Conservation (phyloP, 1,284 basidiomycete species). For the Melampsora medusae region DNA sequence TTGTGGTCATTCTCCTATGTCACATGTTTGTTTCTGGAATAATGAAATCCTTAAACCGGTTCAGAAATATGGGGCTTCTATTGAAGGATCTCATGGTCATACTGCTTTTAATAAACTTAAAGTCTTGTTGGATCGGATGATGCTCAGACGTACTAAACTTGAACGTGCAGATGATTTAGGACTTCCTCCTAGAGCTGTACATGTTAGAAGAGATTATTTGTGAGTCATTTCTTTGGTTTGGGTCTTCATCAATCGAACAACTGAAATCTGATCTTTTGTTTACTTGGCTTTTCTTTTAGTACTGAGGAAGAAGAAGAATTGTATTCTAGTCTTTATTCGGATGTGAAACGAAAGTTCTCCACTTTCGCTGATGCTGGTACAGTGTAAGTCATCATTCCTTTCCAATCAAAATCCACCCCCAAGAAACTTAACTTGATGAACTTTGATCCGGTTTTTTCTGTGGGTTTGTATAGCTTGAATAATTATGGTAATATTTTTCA, state of each 20-base stretch:
- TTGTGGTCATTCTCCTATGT: conserved; percentile 77
- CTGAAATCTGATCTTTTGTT: neutral
- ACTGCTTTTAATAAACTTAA: conserved; percentile 41
- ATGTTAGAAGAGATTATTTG: conserved; percentile 87
- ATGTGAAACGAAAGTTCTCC: conserved; percentile 84
- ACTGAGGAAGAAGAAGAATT: conserved; percentile 56
- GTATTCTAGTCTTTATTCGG: conserved; percentile 85
- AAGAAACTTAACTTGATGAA: neutral
- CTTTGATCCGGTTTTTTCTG: no score
- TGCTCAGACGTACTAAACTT: conserved; percentile 74
- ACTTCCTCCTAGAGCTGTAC: conserved; percentile 87
- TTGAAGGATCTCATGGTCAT: conserved; percentile 40
- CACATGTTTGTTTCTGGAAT: conserved; percentile 80
- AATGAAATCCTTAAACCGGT: conserved; percentile 91
- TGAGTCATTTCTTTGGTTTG: conserved; percentile 68
- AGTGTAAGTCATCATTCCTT: conserved; percentile 46
- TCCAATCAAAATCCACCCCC: neutral
- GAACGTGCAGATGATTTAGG: conserved; percentile 96
- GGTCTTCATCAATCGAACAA: conserved; percentile 59
- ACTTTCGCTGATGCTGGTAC: conserved; percentile 91
- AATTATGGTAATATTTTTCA: conserved; percentile 89
- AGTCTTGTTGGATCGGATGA: conserved; percentile 75
- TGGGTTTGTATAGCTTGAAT: conserved; percentile 50
- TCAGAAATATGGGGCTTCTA: conserved; percentile 65
- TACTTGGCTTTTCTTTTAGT: neutral